Evolutionary conservation across 306 rosid species (phyloP), one percentile per base, ranked within the genome.

Genomic region (Chamaecrista fasciculata): DNA sequence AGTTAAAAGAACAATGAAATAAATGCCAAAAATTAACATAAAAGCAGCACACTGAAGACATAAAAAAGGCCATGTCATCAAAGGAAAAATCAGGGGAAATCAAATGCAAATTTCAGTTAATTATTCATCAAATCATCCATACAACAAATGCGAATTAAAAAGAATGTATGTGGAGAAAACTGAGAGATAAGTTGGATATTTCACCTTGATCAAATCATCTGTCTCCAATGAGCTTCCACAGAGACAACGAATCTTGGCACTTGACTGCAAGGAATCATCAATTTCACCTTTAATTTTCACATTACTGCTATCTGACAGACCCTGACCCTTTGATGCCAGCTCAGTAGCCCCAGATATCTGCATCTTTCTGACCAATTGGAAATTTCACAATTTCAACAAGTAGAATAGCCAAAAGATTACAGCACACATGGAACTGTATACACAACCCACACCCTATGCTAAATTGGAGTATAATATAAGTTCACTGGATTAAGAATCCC

Each of bases 281-380:
- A 79, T 67, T 84, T 87, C 97, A 43, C 87, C 95, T 86, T 87
- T 95, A 68, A 81, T 69, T 85, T 91, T 89, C 73, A 84, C 84
- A 75, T 55, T 88, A 75, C 99, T 85, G 66, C 89, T 82, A 82
- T 94, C 97, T 24, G 97, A 88, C 68, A 76, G 77, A 48, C 90
- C 87, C 75, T 83, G 97, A 6, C 94, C 93, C 82, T 87, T 94
- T 50, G 97, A 85, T 47, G 97, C 95, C 76, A 91, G 83, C 72
- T 91, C 99, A 26, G 95, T 78, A 68, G 99, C 96, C 78, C 96
- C 92, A 48, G 99, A 78, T 70, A 84, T 87, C 83, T 95, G 95
- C 97, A 95, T 91, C 86, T 95, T 95, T 83, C 99, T 95, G 86
- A 34, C 43, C 55, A 79, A 59, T 70, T 39, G 43, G 26, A 79